Evolutionary conservation across 2,329 filamentous ascomycete genomes (phyloP), one percentile per base, ranked within the genome.

Genomic region (Penicillium sp.): DNA sequence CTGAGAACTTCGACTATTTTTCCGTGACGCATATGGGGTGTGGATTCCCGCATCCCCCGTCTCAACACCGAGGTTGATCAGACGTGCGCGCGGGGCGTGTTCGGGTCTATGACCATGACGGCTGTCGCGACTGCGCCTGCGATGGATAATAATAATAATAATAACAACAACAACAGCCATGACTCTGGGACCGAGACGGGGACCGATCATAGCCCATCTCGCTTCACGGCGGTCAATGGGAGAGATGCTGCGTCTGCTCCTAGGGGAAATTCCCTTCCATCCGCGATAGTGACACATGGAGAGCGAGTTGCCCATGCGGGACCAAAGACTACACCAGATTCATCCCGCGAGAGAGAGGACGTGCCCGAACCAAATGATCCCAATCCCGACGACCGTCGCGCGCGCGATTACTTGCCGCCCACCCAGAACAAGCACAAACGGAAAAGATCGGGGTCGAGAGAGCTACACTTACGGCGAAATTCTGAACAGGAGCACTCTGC

Each of bases 361-460:
- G 26, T 27, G 7, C 6, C 20, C 25, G 32, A 32, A 12, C 38
- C 11, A n/a, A 32, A 36, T 8, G 30, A 30, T 10, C 22, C 43
- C 11, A 37, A 41, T 14, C 45, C 36, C n/a, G 35, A 32, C 4
- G 39, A 45, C 31, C 31, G 30, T 20, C 16, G 48, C 54, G 33
- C 54, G 51, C 35, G 52, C 56, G 9, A 49, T 54, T 33, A 5
- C 6, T 54, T 55, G 12, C 56, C 47, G 27, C 51, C 42, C 20
- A 59, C 29, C 30, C 47, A 48, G 40, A 51, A 50, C 47, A 83
- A 82, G 63, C 77, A 79, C 54, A 74, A 74, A 49, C 62, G 73
- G 41, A 90, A 87, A 62, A 76, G 84, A 43, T 86, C 84, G 5
- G 67, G 71, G 30, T 85, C 82, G 4, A 61, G 69, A 25, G 80